Base-by-base conservation (phyloP, 352 stramenopile genomes). In the Globisporangium canariense region DNA sequence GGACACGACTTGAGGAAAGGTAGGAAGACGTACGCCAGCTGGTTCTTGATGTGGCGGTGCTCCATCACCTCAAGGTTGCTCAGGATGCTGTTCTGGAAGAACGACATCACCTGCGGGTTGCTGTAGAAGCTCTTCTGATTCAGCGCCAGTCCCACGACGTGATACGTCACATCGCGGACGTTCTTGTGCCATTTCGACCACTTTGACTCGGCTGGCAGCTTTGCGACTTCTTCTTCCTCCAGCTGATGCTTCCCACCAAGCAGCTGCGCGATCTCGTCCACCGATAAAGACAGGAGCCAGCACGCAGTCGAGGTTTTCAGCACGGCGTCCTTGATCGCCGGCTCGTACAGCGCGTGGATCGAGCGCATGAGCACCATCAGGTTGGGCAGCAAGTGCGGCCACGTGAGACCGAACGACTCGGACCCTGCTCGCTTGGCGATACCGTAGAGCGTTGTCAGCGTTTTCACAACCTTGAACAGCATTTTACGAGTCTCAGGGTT, bases 141-240 rank as follows among this genome's bases (percentile, higher is more conserved):
- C 5, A 89, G 66, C 9, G 83, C 83, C 7, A 88, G 76, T 22
- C 83, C 85, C 64, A 89, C 79, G 25, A 94, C 71, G 70, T 94
- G 85, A 57, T 91, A 94, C 40, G 71, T 75, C 55, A 91, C 83
- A 63, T 94, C 85, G 18, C 85, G 83, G 2, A 91, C 75, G 55
- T 91, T 91, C 64, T 90, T 91, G 64, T 88, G 76, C 85, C 85
- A 94, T 49, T 91, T 91, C 3, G 83, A 87, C 79, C 81, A 90
- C 46, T 77, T 87, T 0, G 81, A 76, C 0, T 69, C 75, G 1
- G 43, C 28, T 0, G 82, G 76, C 0, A 91, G 63, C 64, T 87
- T 81, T 0, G 71, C 68, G 40, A 91, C 62, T 61, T 88, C 61
- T 60, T 91, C 83, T 69, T 91, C 79, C 62, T 90, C 81, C 0